These are phyloP conservation scores for Globisporangium spiculum DNA, from an alignment of 352 stramenopile species.

Conservation along the genomic window DNA sequence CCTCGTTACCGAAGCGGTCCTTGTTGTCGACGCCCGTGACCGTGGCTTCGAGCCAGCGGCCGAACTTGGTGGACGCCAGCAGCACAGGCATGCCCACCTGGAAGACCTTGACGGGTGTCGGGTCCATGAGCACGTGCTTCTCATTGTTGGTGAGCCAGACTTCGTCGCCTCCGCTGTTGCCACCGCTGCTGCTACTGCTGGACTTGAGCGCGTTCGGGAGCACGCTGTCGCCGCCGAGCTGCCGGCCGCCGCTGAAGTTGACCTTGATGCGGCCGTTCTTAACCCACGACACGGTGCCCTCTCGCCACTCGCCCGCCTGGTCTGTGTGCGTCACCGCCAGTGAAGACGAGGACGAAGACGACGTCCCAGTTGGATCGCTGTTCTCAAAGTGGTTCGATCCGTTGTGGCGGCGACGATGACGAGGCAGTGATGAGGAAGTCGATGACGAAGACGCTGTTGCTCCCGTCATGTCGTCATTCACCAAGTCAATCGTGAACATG, in stretches of 20 bases:
- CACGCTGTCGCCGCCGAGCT: slow-evolving; percentile 23
- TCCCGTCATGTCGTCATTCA: background rate
- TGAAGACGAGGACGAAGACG: background rate
- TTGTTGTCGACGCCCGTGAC: slow-evolving; percentile 37
- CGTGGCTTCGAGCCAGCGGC: slow-evolving; percentile 43
- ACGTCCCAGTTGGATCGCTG: background rate
- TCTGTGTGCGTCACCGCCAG: background rate
- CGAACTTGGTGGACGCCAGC: slow-evolving; percentile 48
- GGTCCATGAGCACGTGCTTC: slow-evolving; percentile 42
- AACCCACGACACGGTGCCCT: slow-evolving; percentile 59
- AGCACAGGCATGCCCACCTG: slow-evolving; percentile 46
- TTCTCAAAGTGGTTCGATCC: background rate
- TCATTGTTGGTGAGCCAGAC: slow-evolving; percentile 48
- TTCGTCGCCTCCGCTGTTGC: slow-evolving; percentile 21
- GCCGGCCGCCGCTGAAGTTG: slow-evolving; percentile 43
- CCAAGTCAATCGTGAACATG: slow-evolving; percentile 37
- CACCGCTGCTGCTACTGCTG: background rate
- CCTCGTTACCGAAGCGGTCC: slow-evolving; percentile 40
- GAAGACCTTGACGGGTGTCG: slow-evolving; percentile 49
- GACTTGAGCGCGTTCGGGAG: background rate
- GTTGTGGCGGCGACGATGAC: background rate
- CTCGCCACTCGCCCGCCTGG: slow-evolving; percentile 39
- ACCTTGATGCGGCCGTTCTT: slow-evolving; percentile 56
- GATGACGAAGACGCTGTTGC: background rate
- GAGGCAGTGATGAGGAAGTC: background rate